These are phyloP conservation scores for Aspergillus eucalypticola DNA, from an alignment of 2,329 filamentous ascomycete genomes.

Conservation along the genomic window DNA sequence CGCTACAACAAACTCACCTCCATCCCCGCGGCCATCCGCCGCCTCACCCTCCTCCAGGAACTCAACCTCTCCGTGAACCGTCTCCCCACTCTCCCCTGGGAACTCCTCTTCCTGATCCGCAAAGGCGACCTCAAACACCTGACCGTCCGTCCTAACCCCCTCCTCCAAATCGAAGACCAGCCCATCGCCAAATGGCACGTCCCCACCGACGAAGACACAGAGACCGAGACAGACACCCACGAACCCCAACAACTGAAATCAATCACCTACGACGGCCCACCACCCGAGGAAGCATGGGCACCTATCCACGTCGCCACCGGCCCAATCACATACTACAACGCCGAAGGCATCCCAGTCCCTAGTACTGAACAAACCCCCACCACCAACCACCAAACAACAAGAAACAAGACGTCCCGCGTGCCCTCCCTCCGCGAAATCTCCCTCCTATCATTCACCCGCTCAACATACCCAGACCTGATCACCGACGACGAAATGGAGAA, in stretches of 20 bases:
- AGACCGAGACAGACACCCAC: too few species aligned
- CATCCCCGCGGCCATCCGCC: slow-evolving; percentile 44
- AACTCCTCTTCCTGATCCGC: slow-evolving; percentile 44
- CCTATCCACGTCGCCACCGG: slow-evolving; percentile 41
- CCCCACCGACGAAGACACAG: not conserved
- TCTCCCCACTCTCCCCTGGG: slow-evolving; percentile 47
- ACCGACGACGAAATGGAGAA: slow-evolving; percentile 36
- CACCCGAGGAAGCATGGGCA: slow-evolving; percentile 34
- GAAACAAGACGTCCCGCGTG: too few species aligned
- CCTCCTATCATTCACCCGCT: slow-evolving; percentile 41
- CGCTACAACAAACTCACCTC: slow-evolving; percentile 48
- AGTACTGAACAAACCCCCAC: too few species aligned
- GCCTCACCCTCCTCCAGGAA: slow-evolving; percentile 44
- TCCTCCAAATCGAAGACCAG: slow-evolving; percentile 33
- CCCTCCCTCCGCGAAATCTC: slow-evolving; percentile 45
- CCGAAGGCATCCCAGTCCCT: slow-evolving; percentile 30
- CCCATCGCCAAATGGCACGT: slow-evolving; percentile 37
- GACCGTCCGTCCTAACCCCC: slow-evolving; percentile 43
- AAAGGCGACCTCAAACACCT: slow-evolving; percentile 42
- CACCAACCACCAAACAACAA: too few species aligned
- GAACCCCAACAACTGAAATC: slow-evolving; percentile 14
- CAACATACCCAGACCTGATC: slow-evolving; percentile 39
- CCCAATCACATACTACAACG: slow-evolving; percentile 33
- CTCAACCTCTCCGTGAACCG: slow-evolving; percentile 50
- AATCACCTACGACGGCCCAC: slow-evolving; percentile 27